Conservation (phyloP, 2,329 filamentous ascomycete species). For the Aspergillus quadricinctus region DNA sequence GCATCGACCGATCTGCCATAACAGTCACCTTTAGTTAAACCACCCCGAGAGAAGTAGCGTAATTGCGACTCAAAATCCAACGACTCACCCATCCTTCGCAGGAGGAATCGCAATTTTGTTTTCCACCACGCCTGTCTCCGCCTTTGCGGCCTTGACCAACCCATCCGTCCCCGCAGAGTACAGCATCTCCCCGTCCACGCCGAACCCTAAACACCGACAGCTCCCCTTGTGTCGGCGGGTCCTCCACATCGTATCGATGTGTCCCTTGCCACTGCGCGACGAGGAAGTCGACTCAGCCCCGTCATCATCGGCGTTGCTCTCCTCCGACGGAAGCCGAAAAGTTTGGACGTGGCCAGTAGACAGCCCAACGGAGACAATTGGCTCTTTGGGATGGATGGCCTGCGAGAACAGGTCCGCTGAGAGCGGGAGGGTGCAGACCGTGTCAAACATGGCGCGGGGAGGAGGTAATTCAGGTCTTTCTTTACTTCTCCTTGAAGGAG, state of each 20-base stretch:
- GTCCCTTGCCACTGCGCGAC: conserved; percentile 61
- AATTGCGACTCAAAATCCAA: conserved; percentile 4
- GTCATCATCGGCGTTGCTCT: conserved; percentile 49
- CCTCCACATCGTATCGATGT: conserved; percentile 79
- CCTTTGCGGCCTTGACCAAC: conserved; percentile 57
- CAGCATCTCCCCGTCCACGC: conserved; percentile 67
- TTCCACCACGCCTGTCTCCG: conserved; percentile 61
- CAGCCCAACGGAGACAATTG: conserved; percentile 80
- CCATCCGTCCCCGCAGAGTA: conserved; percentile 60
- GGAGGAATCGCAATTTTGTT: conserved; percentile 76
- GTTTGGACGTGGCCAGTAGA: conserved; percentile 81
- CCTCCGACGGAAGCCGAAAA: conserved; percentile 65
- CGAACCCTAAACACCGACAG: conserved; percentile 77
- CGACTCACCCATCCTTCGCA: conserved; percentile 38
- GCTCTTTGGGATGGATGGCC: conserved; percentile 77
- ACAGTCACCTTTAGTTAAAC: not conserved
- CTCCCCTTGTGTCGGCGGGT: conserved; percentile 91
- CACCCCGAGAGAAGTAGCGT: conserved; percentile 4
- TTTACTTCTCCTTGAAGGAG: conserved; percentile 4
- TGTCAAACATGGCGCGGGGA: conserved; percentile 69
- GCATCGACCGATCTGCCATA: conserved; percentile 55
- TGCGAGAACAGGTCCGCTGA: conserved; percentile 83
- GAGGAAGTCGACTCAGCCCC: conserved; percentile 31
- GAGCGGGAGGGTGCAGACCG: conserved; percentile 83
- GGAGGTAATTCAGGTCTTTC: not conserved